phyloP scores from a whole-genome alignment of 306 rosid genomes.

The Vigna mungo region DNA sequence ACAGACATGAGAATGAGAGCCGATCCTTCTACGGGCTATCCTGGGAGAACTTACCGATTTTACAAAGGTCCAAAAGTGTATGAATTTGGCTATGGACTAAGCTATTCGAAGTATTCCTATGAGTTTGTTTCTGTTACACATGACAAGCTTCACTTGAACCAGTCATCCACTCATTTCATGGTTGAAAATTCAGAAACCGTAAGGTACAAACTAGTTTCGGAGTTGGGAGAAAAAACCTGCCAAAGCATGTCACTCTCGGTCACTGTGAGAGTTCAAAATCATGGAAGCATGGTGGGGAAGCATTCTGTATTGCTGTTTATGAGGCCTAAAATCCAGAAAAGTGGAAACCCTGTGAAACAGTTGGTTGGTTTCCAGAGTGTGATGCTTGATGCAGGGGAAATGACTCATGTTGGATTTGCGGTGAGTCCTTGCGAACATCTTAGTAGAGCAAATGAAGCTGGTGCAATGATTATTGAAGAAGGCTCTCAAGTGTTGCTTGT shows the following conservation, averaged over 20 bases:
- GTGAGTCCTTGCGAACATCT: constrained; percentile 84
- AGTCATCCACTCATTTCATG: constrained; percentile 51
- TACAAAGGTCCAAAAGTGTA: constrained; percentile 75
- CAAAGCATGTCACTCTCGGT: constrained; percentile 58
- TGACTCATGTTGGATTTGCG: constrained; percentile 58
- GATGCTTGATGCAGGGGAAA: constrained; percentile 68
- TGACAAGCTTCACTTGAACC: constrained; percentile 64
- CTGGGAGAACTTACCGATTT: constrained; percentile 87
- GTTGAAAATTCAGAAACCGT: constrained; percentile 56
- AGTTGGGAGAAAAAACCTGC: constrained; percentile 62
- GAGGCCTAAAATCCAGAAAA: constrained; percentile 44
- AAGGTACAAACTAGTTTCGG: constrained; percentile 62
- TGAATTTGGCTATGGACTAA: constrained; percentile 87
- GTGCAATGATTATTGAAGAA: constrained; percentile 74
- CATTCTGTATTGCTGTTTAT: constrained; percentile 76
- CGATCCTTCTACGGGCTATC: constrained; percentile 69
- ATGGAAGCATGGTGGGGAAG: constrained; percentile 79
- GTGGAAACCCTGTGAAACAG: constrained; percentile 66
- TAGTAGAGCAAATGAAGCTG: constrained; percentile 75
- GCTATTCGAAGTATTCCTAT: constrained; percentile 77
- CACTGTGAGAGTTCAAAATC: constrained; percentile 60
- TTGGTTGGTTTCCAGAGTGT: constrained; percentile 76
- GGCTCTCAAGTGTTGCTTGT: constrained; percentile 75
- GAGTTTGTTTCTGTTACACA: constrained; percentile 58
- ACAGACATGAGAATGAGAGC: constrained; percentile 98